Conservation (phyloP, 2,329 filamentous ascomycete genomes). For the Colletotrichum sp. region DNA sequence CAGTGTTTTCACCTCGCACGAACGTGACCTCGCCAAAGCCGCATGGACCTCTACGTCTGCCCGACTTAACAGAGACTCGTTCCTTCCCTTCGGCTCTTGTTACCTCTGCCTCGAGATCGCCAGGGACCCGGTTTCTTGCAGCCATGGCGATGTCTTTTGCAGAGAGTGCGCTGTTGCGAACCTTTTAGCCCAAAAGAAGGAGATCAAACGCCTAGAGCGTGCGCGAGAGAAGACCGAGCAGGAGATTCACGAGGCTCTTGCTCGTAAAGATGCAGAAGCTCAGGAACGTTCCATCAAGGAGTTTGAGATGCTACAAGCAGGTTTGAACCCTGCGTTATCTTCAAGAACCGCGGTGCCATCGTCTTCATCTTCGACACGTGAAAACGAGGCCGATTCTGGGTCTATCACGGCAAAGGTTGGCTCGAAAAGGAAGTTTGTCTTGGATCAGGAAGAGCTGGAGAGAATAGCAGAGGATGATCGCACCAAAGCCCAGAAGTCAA, state of each 20-base stretch:
- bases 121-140: slow-evolving; percentile 82
- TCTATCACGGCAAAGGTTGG: slow-evolving; percentile 21
- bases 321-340: slow-evolving; percentile 38
- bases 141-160: slow-evolving; percentile 89
- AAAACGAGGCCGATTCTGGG: background rate
- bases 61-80: slow-evolving; percentile 88
- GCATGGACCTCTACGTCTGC: slow-evolving; percentile 84
- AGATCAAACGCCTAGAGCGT: slow-evolving; percentile 82
- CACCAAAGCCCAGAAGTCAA: slow-evolving; percentile 69
- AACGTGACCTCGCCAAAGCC: slow-evolving; percentile 80
- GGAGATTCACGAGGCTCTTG: slow-evolving; percentile 65
- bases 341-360: background rate
- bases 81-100: slow-evolving; percentile 89
- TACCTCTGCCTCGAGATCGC: slow-evolving; percentile 84
- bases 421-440: slow-evolving; percentile 77
- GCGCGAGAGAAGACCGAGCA: slow-evolving; percentile 64
- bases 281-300: slow-evolving; percentile 74
- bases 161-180: slow-evolving; percentile 92
- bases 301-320: slow-evolving; percentile 86
- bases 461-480: slow-evolving; percentile 74
- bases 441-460: slow-evolving; percentile 78
- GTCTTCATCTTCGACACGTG: background rate
- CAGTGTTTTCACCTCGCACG: slow-evolving; percentile 92
- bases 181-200: slow-evolving; percentile 88
- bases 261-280: slow-evolving; percentile 71